Conservation (phyloP, 2,329 filamentous ascomycete genomes). For the Penicillium sp. region DNA sequence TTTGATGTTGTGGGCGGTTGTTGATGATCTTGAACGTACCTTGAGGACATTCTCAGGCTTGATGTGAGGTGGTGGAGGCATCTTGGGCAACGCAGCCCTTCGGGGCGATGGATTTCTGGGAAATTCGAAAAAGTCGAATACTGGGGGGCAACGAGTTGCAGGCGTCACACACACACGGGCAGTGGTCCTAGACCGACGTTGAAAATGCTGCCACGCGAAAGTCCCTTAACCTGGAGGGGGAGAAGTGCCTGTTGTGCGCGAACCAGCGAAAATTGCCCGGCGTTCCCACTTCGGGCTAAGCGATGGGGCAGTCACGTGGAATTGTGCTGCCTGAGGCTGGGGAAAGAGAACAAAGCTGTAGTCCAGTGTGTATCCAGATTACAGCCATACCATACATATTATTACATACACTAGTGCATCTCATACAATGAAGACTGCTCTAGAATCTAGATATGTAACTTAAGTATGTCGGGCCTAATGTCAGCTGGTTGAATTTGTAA, state of each 20-base stretch:
- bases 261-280: conserved; percentile 42
- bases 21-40: conserved; percentile 48
- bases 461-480: background rate
- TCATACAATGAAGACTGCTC: background rate
- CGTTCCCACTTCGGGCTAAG: conserved; percentile 46
- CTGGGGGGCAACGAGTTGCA: conserved; percentile 16
- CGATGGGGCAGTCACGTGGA: conserved; percentile 42
- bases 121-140: conserved; percentile 16
- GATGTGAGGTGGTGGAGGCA: conserved; percentile 96
- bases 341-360: background rate
- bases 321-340: conserved; percentile 17
- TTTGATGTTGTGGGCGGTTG: conserved; percentile 3
- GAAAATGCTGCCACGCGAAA: conserved; percentile 47
- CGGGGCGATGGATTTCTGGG: conserved; percentile 28
- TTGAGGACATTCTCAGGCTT: conserved; percentile 99
- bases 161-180: conserved; percentile 39
- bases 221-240: conserved; percentile 38
- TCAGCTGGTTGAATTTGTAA: background rate
- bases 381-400: background rate
- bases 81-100: conserved; percentile 56
- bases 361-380: background rate
- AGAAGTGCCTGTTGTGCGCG: conserved; percentile 43
- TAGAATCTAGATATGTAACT: background rate
- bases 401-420: no score
- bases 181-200: conserved; percentile 37